Base-by-base conservation (phyloP, 352 stramenopile genomes). In the Phytopythium litorale region DNA sequence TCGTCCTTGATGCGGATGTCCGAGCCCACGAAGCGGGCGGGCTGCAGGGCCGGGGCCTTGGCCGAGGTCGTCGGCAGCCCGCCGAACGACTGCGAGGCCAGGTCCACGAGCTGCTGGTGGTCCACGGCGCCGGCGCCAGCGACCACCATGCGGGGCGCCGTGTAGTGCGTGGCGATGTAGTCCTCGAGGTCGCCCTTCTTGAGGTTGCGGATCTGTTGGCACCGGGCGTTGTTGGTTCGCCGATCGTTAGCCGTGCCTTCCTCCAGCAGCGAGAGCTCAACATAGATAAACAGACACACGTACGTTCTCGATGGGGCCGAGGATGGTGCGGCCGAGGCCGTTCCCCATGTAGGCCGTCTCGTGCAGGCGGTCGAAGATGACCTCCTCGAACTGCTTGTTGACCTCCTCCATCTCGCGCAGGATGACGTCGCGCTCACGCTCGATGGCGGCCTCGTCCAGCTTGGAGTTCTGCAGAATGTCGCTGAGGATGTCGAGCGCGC, bases 161-260 rank as follows among this genome's bases (percentile, higher is more conserved):
- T 99, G 87, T 99, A 99, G 88, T 99, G 97, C n/a, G 97, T 99
- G 28, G 97, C 87, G 60, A 99, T 98, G 88, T 99, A 99, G 72
- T 98, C 85, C 60, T 94, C 68, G 19, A 99, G 82, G 78, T 99
- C 96, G 35, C 82, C 84, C 67, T 95, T 90, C 60, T 88, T 97
- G 62, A 99, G 85, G 62, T 89, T 97, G 61, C 85, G 86, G 71
- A 91, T 96, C 81, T 92, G 63, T 45, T 42, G 18, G 49, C 2
- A 46, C 19, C 32, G 70, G 28, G 32, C 12, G 63, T 52, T 32
- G 63, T 52, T 32, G 28, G 28, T 32, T 32, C 28, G 3, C 5
- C 28, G 28, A 7, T 32, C 28, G 28, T 32, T 32, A 32, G 28
- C 28, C 28, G 28, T 32, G 28, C 28, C 28, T 32, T 32, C 28